Evolutionary conservation across 306 rosid genomes (phyloP).

Genomic region (Rosa multiflora): DNA sequence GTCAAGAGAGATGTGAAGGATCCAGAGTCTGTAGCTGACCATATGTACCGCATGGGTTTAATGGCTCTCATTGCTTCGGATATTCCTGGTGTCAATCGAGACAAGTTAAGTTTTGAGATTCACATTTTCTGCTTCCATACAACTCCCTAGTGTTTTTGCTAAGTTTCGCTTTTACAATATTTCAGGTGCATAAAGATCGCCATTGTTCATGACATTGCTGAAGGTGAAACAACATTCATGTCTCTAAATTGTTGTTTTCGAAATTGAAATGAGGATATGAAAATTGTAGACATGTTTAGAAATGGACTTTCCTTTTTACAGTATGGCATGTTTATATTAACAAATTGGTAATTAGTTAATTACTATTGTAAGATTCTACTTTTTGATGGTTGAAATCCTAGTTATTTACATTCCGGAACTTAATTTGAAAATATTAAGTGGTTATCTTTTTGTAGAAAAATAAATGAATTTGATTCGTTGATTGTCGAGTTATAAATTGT

Average conservation of each 20-base stretch:
- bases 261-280: neutral
- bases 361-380: neutral
- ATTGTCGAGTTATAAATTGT: constrained; percentile 8
- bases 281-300: neutral
- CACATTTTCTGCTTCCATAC: neutral
- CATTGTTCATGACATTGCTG: constrained; percentile 89
- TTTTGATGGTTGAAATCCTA: neutral
- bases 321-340: neutral
- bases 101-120: constrained; percentile 47
- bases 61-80: constrained; percentile 87
- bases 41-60: constrained; percentile 87
- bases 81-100: constrained; percentile 71
- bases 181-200: constrained; percentile 92
- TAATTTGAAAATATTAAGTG: neutral
- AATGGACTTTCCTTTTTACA: neutral
- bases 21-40: constrained; percentile 91
- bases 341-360: no score
- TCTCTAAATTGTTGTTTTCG: neutral
- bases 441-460: neutral
- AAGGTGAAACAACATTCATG: no score
- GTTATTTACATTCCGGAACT: neutral
- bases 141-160: neutral
- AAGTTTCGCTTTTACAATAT: constrained; percentile 9
- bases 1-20: constrained; percentile 49
- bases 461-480: neutral